phyloP scores from a whole-genome alignment of 2,329 filamentous ascomycete genomes.

The Sphaerulina vaccinii region DNA sequence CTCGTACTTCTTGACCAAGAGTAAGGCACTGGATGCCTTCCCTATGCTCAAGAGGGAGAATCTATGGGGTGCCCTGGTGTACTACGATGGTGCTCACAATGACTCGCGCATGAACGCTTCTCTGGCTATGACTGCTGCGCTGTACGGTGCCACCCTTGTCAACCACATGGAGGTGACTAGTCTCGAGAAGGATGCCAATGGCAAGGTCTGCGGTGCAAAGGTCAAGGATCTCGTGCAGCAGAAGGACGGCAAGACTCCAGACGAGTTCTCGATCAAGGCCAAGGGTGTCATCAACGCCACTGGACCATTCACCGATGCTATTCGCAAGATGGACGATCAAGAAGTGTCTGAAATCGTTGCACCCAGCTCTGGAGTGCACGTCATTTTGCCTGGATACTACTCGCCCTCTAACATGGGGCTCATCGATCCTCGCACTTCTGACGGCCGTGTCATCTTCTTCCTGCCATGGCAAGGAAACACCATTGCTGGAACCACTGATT shows the following conservation, averaged over 20 bases:
- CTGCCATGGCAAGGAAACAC: slow-evolving; percentile 91
- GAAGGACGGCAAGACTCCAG: slow-evolving; percentile 59
- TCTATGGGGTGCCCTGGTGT: slow-evolving; percentile 78
- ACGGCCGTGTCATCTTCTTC: slow-evolving; percentile 90
- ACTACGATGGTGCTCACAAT: slow-evolving; percentile 90
- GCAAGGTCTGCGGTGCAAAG: slow-evolving; percentile 70
- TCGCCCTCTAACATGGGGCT: slow-evolving; percentile 82
- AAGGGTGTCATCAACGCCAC: slow-evolving; percentile 87
- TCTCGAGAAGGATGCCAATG: slow-evolving; percentile 70
- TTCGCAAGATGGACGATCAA: slow-evolving; percentile 80
- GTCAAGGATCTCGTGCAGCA: slow-evolving; percentile 69
- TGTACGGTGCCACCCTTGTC: slow-evolving; percentile 78
- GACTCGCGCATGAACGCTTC: slow-evolving; percentile 92
- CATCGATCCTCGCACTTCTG: slow-evolving; percentile 81
- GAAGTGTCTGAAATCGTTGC: slow-evolving; percentile 74
- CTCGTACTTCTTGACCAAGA: slow-evolving; percentile 83
- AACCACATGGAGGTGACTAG: slow-evolving; percentile 80
- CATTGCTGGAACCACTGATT: slow-evolving; percentile 84
- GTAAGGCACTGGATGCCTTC: slow-evolving; percentile 81
- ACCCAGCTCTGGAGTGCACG: slow-evolving; percentile 80
- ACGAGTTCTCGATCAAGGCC: slow-evolving; percentile 70
- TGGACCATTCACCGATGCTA: slow-evolving; percentile 81
- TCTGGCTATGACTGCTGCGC: slow-evolving; percentile 80
- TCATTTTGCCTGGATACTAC: slow-evolving; percentile 84
- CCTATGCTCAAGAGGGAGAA: slow-evolving; percentile 82